Percentiles rank a stretch among this genome's conserved stretches.
Evolutionary conservation across 108 stramenopile species (phyloP).

Genomic region (Skeletonema grethae): DNA sequence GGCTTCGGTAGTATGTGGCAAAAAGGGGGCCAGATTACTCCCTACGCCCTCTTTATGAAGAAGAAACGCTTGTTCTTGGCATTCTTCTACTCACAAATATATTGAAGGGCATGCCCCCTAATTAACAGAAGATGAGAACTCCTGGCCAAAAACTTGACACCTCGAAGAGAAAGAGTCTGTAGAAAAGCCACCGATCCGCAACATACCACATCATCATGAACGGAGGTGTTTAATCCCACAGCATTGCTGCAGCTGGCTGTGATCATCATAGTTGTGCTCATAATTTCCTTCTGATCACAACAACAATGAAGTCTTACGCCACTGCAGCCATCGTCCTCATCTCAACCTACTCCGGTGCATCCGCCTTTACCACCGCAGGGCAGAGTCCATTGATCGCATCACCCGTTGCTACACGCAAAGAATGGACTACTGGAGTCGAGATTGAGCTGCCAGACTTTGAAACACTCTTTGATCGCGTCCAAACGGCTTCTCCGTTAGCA

Average conservation of each 20-base stretch:
- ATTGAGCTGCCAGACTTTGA: constrained; percentile 51
- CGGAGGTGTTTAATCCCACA: background rate
- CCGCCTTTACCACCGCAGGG: constrained; percentile 21
- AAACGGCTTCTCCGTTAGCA: constrained; percentile 44
- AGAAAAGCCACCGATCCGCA: background rate
- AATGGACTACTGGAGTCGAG: constrained; percentile 31
- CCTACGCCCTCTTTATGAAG: background rate
- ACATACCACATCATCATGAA: constrained; percentile 3
- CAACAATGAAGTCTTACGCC: background rate
- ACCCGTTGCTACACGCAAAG: constrained; percentile 13
- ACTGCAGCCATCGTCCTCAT: background rate
- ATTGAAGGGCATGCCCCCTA: too few species aligned
- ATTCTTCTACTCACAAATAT: too few species aligned
- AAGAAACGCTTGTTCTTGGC: background rate
- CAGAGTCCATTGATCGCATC: background rate
- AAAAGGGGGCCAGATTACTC: background rate
- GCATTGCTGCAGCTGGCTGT: background rate
- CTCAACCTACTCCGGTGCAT: background rate
- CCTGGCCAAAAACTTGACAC: background rate
- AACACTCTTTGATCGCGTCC: constrained; percentile 41
- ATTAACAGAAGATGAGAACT: background rate
- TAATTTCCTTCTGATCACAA: constrained; percentile 1
- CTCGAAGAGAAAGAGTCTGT: background rate
- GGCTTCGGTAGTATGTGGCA: background rate
- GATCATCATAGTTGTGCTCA: background rate